phyloP scores from a whole-genome alignment of 768 basidiomycete species.

The Macrolepiota fuliginosa region DNA sequence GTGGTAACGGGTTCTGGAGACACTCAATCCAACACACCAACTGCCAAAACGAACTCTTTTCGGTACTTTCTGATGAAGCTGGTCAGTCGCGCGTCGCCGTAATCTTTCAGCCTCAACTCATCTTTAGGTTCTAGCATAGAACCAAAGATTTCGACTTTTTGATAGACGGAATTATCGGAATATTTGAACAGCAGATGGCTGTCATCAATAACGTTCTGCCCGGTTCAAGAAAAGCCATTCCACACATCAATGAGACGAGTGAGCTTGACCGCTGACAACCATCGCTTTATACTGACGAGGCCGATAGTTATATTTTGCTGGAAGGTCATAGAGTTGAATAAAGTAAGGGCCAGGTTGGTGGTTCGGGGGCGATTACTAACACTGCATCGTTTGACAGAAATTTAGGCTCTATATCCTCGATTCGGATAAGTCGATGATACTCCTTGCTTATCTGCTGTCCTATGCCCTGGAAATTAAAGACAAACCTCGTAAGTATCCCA shows the following conservation, averaged over 20 bases:
- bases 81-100: conserved; percentile 38
- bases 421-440: conserved; percentile 73
- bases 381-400: conserved; percentile 55
- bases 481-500: conserved; percentile 68
- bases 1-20: conserved; percentile 40
- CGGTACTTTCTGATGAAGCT: conserved; percentile 90
- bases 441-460: conserved; percentile 76
- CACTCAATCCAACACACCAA: conserved; percentile 43
- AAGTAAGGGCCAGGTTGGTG: conserved; percentile 42
- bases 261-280: conserved; percentile 24
- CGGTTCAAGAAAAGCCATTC: conserved; percentile 79
- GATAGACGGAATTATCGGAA: conserved; percentile 63
- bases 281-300: not conserved
- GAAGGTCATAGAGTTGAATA: conserved; percentile 93
- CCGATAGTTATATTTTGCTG: conserved; percentile 73
- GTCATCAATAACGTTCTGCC: conserved; percentile 75
- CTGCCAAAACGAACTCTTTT: conserved; percentile 80
- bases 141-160: conserved; percentile 87
- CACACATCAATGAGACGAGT: conserved; percentile 84
- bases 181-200: conserved; percentile 74
- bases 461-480: conserved; percentile 90
- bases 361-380: not conserved
- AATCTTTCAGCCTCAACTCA: conserved; percentile 3
- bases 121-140: conserved; percentile 61
- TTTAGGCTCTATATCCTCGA: conserved; percentile 82